Percentiles rank a stretch among this genome's conserved stretches.
Conservation (phyloP, 306 rosid species). For the Mimosa pudica region DNA sequence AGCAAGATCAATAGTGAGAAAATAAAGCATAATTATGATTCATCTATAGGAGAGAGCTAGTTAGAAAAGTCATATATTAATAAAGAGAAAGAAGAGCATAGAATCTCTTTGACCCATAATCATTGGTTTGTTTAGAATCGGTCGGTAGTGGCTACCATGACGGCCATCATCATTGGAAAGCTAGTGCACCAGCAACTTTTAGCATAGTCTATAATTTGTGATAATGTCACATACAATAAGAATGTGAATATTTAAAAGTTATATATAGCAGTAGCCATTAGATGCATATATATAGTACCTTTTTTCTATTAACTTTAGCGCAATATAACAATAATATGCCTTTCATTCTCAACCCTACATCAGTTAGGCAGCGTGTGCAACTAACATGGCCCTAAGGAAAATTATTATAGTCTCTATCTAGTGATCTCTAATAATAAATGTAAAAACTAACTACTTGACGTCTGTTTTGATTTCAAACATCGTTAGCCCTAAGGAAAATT, state of each 20-base stretch:
- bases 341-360: slow-evolving; percentile 32
- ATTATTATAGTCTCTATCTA: background rate
- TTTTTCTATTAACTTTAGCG: slow-evolving; percentile 33
- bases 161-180: slow-evolving; percentile 71
- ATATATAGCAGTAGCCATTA: slow-evolving; percentile 18
- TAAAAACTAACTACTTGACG: background rate
- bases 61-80: background rate
- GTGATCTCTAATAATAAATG: too few species aligned
- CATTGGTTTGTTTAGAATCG: slow-evolving; percentile 56
- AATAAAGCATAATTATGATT: slow-evolving; percentile 37
- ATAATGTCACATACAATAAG: slow-evolving; percentile 33
- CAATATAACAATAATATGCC: slow-evolving; percentile 22
- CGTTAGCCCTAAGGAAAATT: too few species aligned
- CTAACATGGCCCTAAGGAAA: background rate
- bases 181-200: slow-evolving; percentile 50
- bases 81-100: slow-evolving; percentile 9
- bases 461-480: too few species aligned
- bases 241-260: slow-evolving; percentile 26
- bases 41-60: slow-evolving; percentile 20
- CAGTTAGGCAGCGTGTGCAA: background rate
- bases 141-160: slow-evolving; percentile 54
- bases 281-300: background rate
- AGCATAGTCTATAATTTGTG: slow-evolving; percentile 34
- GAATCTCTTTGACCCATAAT: slow-evolving; percentile 61
- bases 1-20: slow-evolving; percentile 30